Evolutionary conservation across 225 moss, liverwort and hornwort genomes (phyloP), one percentile per base, ranked within the genome.

Genomic region (Sphagnum tenellum): DNA sequence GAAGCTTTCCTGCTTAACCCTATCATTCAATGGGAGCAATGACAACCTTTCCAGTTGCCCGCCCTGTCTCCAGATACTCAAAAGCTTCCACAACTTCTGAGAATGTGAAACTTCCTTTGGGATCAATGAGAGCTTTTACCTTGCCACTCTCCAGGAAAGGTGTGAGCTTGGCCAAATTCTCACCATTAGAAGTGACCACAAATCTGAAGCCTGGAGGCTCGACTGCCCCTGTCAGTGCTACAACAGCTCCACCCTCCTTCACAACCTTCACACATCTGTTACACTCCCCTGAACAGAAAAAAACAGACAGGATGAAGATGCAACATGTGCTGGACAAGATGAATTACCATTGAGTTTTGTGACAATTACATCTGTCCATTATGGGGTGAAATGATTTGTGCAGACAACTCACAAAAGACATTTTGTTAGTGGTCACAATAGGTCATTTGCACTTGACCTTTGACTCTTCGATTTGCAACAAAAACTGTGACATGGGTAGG

Each of bases 1-100:
- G 29, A 29, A 29, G 0, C 29, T 29, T 29, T 29, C 29, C 29
- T 29, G 29, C 29, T 29, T 29, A 29, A 29, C 29, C 29, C 29
- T 29, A 29, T 73, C 61, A 80, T 56, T 80, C 78, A 55, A 84
- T 73, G 13, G 84, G 84, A 48, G 69, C 71, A 44, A 92, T 57
- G 44, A 93, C 89, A 50, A 93, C 48, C 74, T 96, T 96, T 64
- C 95, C 95, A 58, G 71, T 80, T 50, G 92, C 82, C 45, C 84
- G 83, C 45, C 95, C 89, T 5, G 78, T 72, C 58, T 96, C 88
- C 5, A 96, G 72, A 71, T 92, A 85, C 44, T 69, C 82, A 72
- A 81, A 95, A 29, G 92, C 92, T 72, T 92, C 75, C 11, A 87
- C 81, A 9, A 80, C 76, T 5, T 92, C 75, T 2, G 79, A 50